Base-by-base conservation (phyloP, 1,284 basidiomycete genomes). In the Rugosomyces carneus region DNA sequence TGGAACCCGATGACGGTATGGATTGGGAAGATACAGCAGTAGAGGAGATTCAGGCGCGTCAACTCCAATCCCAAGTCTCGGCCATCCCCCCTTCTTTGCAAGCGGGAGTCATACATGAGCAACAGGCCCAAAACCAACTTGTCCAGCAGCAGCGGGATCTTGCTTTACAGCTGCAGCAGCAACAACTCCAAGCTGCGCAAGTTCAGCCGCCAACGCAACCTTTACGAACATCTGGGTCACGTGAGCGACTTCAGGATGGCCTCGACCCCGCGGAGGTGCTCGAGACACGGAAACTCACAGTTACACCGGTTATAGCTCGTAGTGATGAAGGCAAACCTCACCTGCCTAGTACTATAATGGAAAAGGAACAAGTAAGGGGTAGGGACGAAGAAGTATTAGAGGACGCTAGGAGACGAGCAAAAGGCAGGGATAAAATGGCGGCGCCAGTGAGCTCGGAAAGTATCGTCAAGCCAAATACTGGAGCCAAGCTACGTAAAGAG, bases 1-100 rank as follows among this genome's bases (percentile, higher is more conserved):
- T 79, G 72, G 83, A 86, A 47, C 76, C 76, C 0, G 84, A 88
- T 51, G 83, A 86, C 48, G 78, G 76, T 2, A 86, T 89, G 80
- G 72, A 73, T 39, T 89, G 86, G 86, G 84, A 88, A 47, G 80
- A 83, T 46, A 63, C 69, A 21, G 74, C 71, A n/a, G 75, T 71
- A 1, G 73, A 73, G 53, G 70, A 70, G 42, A 69, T 73, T 55
- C 75, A 72, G 47, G 60, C 62, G 5, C 61, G 60, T 4, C 61
- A 60, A 45, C 53, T 54, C 15, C 60, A 54, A 48, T 42, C 48
- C 38, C 52, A 37, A 45, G 31, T 51, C 45, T 26, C 53, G 57
- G 37, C 57, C 53, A 52, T 61, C 26, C 61, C 64, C 0, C 55
- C 59, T 16, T 53, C 56, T 0, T 45, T 66, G 36, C 62, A 60